A percentile compares a stretch with the other conserved stretches of the same genome.
These are phyloP conservation scores for Hordeum marinum DNA, from an alignment of 176 grass and related monocot genomes.

Conservation along the genomic window DNA sequence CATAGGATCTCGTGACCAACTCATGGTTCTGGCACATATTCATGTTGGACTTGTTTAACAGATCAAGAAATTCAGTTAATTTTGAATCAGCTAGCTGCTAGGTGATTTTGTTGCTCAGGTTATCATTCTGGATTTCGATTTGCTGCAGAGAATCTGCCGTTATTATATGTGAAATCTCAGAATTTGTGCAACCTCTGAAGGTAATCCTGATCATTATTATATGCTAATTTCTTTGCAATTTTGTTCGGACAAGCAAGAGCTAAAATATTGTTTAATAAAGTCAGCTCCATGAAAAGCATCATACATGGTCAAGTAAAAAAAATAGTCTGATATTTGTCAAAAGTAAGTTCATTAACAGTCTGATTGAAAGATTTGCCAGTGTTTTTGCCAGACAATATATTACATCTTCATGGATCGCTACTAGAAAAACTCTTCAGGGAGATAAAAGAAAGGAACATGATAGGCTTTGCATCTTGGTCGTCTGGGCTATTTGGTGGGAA, in stretches of 20 bases:
- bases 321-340: not conserved
- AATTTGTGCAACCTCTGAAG: conserved; percentile 1
- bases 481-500: not conserved
- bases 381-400: not conserved
- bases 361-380: not conserved
- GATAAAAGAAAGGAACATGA: not conserved
- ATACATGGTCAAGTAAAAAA: not conserved
- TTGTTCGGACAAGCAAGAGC: not conserved
- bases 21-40: no score
- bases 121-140: conserved; percentile 8
- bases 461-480: not conserved
- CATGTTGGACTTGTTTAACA: not conserved
- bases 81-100: not conserved
- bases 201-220: not conserved
- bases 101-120: not conserved
- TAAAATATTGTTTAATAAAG: not conserved
- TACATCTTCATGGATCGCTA: not conserved
- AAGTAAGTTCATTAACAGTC: not conserved
- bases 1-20: no score
- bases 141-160: not conserved
- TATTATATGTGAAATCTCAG: not conserved
- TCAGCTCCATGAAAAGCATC: not conserved
- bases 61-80: not conserved
- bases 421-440: not conserved
- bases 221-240: not conserved